These are phyloP conservation scores for Vaccinium vitisidaea DNA, from an alignment of 148 eudicot genomes.

Conservation along the genomic window DNA sequence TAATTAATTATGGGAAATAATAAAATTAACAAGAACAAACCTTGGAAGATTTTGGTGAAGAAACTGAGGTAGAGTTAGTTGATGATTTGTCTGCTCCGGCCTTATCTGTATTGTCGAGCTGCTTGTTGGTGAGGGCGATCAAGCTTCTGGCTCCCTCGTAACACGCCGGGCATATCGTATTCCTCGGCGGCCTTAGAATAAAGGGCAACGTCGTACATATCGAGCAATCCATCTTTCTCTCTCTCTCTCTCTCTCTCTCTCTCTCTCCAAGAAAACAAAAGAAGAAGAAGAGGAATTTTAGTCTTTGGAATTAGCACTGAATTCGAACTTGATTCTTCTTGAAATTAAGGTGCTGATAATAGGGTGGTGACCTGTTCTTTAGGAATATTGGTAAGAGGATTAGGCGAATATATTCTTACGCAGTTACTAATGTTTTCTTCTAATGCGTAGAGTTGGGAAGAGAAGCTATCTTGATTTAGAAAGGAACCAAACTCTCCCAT, in stretches of 20 bases:
- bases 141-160: constrained; percentile 36
- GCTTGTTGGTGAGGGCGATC: constrained; percentile 3
- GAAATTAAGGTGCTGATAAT: neutral
- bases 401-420: neutral
- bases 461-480: neutral
- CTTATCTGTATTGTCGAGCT: neutral
- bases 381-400: neutral
- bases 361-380: neutral
- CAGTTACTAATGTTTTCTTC: neutral
- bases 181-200: constrained; percentile 76
- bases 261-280: neutral
- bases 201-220: constrained; percentile 77
- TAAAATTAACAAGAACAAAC: neutral
- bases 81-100: neutral
- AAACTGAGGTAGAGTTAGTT: neutral
- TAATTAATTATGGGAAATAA: neutral
- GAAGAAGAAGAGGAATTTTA: neutral
- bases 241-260: constrained; percentile 2
- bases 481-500: neutral
- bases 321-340: neutral
- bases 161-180: constrained; percentile 78
- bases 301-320: neutral
- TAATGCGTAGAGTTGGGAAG: neutral
- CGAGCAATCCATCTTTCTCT: constrained; percentile 66
- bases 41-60: neutral